phyloP scores from a whole-genome alignment of 1,284 basidiomycete genomes.

The Grifola frondosa region DNA sequence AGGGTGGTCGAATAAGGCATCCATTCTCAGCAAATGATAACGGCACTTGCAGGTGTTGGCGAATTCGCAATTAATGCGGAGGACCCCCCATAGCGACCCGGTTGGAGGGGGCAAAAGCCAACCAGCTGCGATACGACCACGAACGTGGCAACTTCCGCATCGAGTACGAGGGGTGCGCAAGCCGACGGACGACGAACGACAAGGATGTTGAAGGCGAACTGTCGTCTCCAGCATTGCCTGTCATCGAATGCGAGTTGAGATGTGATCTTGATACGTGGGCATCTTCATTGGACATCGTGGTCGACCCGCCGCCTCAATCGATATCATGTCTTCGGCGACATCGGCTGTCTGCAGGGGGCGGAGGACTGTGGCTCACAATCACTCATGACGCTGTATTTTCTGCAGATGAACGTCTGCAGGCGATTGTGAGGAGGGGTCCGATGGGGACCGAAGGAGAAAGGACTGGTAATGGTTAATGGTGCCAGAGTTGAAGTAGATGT shows the following conservation, averaged over 20 bases:
- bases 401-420: slow-evolving; percentile 73
- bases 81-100: slow-evolving; percentile 90
- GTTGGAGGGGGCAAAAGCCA: slow-evolving; percentile 76
- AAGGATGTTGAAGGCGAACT: slow-evolving; percentile 3
- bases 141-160: slow-evolving; percentile 82
- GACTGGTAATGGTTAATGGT: slow-evolving; percentile 89
- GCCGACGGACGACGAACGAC: slow-evolving; percentile 39
- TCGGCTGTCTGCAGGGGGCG: slow-evolving; percentile 82
- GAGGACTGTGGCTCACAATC: slow-evolving; percentile 95
- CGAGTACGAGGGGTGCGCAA: slow-evolving; percentile 77
- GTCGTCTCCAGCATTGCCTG: slow-evolving; percentile 38
- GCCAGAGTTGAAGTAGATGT: slow-evolving; percentile 84
- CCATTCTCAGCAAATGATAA: slow-evolving; percentile 90
- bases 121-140: slow-evolving; percentile 81
- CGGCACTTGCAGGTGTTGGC: slow-evolving; percentile 83
- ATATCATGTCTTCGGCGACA: slow-evolving; percentile 88
- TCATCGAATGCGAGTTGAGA: slow-evolving; percentile 90
- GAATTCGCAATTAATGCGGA: slow-evolving; percentile 95
- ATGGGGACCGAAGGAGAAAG: slow-evolving; percentile 66
- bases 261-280: slow-evolving; percentile 96
- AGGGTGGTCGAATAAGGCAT: slow-evolving; percentile 95
- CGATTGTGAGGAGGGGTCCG: slow-evolving; percentile 76
- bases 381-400: slow-evolving; percentile 82
- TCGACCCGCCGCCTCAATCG: slow-evolving; percentile 90
- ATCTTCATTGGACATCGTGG: slow-evolving; percentile 82